Conservation (phyloP, 495 filamentous ascomycete species). For the Chaetomium fimeti region DNA sequence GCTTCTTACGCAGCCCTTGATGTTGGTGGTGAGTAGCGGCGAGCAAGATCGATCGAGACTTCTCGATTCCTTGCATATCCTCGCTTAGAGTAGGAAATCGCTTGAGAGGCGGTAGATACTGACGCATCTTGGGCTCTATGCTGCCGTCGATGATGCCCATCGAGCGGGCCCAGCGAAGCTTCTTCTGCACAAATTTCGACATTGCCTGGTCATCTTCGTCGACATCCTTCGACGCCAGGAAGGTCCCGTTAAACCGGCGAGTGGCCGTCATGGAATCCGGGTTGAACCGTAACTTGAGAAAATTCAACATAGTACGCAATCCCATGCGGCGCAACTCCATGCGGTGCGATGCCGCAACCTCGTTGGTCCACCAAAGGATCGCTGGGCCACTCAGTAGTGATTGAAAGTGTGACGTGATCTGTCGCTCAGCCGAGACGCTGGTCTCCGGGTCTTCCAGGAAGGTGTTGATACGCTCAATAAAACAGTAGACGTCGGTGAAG, state of each 20-base stretch:
- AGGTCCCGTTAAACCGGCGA: not conserved
- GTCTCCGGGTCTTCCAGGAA: not conserved
- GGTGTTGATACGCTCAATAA: not conserved
- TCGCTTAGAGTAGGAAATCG: not conserved
- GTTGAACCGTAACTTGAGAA: not conserved
- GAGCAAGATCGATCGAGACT: conserved; percentile 4
- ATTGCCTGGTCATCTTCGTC: not conserved
- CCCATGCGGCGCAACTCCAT: not conserved
- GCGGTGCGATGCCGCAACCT: not conserved
- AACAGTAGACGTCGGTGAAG: not conserved
- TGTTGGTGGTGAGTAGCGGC: not conserved
- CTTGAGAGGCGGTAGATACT: not conserved
- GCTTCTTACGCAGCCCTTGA: not conserved
- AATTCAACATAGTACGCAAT: not conserved
- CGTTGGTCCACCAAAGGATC: not conserved
- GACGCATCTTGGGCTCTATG: not conserved
- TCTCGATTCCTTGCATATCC: not conserved
- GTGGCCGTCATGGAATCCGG: not conserved
- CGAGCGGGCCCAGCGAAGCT: not conserved
- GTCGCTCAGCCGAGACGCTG: not conserved
- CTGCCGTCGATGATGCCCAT: not conserved
- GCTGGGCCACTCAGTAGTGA: not conserved
- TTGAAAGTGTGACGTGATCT: not conserved
- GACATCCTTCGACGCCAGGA: not conserved
- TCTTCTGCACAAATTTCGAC: not conserved